Evolutionary conservation across 306 rosid genomes (phyloP).

Genomic region (Ceratonia siliqua): DNA sequence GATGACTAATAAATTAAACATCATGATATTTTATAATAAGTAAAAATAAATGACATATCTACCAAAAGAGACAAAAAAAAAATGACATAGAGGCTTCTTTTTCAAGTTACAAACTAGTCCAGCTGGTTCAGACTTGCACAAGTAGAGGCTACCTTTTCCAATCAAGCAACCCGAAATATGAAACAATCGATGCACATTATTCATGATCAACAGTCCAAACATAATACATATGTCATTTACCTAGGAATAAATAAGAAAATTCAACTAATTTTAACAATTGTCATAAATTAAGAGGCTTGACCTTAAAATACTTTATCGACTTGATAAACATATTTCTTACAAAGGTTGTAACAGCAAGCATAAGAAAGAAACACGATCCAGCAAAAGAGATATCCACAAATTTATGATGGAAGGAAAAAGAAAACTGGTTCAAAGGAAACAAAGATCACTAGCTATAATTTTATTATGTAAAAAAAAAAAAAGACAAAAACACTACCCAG

Average conservation of each 20-base stretch:
- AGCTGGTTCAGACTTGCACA: not conserved
- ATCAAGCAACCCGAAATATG: not conserved
- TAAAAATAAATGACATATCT: not conserved
- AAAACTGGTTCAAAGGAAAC: not conserved
- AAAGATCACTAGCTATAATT: not conserved
- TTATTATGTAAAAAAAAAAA: not conserved
- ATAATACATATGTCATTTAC: not conserved
- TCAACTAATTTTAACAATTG: not conserved
- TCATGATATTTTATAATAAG: not conserved
- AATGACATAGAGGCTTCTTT: not conserved
- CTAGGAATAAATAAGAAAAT: not conserved
- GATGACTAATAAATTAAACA: not conserved
- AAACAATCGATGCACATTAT: not conserved
- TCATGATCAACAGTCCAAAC: not conserved
- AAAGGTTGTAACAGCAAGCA: constrained; percentile 22
- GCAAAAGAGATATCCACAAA: not conserved
- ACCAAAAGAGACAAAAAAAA: not conserved
- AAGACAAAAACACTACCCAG: constrained; percentile 56
- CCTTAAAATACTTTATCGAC: constrained; percentile 16
- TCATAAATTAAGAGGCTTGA: not conserved
- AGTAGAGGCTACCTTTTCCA: not conserved
- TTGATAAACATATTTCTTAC: constrained; percentile 3
- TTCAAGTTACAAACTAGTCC: not conserved
- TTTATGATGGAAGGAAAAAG: not conserved
- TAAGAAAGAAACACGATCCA: not conserved